Evolutionary conservation across 169 alveolate genomes (phyloP).

Genomic region (Cryptosporidium felis): DNA sequence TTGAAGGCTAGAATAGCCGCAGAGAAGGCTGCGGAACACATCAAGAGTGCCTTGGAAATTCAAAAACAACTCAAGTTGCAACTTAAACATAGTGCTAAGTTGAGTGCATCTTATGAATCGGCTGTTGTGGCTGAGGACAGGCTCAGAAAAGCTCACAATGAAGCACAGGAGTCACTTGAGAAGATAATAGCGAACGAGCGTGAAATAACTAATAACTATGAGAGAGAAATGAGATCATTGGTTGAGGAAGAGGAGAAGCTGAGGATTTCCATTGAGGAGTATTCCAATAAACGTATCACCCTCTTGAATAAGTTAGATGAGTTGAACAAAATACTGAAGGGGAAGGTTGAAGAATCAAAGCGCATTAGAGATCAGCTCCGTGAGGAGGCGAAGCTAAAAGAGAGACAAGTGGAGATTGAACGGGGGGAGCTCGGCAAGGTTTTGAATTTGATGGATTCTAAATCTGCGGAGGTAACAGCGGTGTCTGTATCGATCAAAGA

Average conservation of each 20-base stretch:
- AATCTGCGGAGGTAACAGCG: constrained; percentile 33
- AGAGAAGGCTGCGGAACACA: constrained; percentile 31
- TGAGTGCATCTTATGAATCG: constrained; percentile 38
- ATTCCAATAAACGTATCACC: background rate
- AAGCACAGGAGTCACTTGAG: constrained; percentile 38
- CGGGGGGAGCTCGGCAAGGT: constrained; percentile 25
- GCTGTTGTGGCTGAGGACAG: constrained; percentile 58
- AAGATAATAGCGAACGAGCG: constrained; percentile 22
- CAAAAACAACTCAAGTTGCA: constrained; percentile 34
- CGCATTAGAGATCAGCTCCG: background rate
- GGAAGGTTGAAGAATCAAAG: constrained; percentile 31
- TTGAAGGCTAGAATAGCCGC: constrained; percentile 16
- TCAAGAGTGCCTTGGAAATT: constrained; percentile 6
- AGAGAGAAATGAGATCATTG: constrained; percentile 6
- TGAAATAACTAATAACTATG: background rate
- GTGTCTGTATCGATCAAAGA: constrained; percentile 19
- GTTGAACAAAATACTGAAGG: background rate
- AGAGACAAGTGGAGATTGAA: background rate
- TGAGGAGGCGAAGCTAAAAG: background rate
- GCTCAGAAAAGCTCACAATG: constrained; percentile 5
- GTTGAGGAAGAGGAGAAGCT: constrained; percentile 31
- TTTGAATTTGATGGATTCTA: background rate
- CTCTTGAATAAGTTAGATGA: constrained; percentile 4
- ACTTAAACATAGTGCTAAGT: constrained; percentile 9
- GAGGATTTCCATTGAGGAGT: constrained; percentile 14